phyloP scores from a whole-genome alignment of 495 filamentous ascomycete species.

The Talaromyces ruber region DNA sequence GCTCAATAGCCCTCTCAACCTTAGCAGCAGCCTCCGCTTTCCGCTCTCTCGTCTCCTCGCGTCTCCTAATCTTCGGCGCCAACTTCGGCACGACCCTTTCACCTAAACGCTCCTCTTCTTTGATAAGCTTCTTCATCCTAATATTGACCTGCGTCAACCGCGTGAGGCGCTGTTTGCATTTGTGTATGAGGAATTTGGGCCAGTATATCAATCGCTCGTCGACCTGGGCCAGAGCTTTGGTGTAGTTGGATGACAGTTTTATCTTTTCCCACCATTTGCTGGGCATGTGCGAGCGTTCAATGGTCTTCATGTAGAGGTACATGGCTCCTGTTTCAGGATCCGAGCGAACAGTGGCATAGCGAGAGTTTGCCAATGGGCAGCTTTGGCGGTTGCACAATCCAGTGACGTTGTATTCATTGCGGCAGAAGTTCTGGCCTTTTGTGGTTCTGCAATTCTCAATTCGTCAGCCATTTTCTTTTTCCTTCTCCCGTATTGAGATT shows the following conservation, averaged over 20 bases:
- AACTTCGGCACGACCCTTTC: constrained; percentile 84
- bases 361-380: constrained; percentile 90
- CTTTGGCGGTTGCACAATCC: constrained; percentile 92
- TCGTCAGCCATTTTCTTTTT: neutral
- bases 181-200: constrained; percentile 92
- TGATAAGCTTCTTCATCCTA: constrained; percentile 71
- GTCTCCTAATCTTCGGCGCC: constrained; percentile 82
- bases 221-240: constrained; percentile 77
- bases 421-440: constrained; percentile 89
- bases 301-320: constrained; percentile 96
- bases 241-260: constrained; percentile 83
- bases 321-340: constrained; percentile 73
- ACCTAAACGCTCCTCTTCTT: constrained; percentile 83
- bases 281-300: constrained; percentile 85
- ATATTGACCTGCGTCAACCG: constrained; percentile 89
- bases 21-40: constrained; percentile 93
- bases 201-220: constrained; percentile 88
- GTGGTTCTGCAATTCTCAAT: constrained; percentile 51
- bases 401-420: constrained; percentile 92
- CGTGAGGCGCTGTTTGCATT: constrained; percentile 96
- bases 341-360: constrained; percentile 88
- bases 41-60: constrained; percentile 85
- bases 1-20: constrained; percentile 91
- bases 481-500: neutral
- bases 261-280: constrained; percentile 93